Evolutionary conservation across 768 basidiomycete species (phyloP).

Genomic region (Agaricus blazei): DNA sequence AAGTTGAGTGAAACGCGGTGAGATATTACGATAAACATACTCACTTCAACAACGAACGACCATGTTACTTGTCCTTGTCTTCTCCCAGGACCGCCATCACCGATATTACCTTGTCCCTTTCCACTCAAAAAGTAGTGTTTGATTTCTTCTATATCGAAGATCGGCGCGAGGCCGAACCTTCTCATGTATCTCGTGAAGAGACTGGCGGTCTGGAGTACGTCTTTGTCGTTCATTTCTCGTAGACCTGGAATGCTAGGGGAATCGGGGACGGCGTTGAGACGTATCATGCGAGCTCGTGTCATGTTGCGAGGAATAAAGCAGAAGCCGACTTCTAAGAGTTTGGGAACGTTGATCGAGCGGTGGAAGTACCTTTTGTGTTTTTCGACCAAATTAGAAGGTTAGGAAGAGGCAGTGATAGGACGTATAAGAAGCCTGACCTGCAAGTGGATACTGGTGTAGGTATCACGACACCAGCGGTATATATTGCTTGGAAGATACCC

Average conservation of each 20-base stretch:
- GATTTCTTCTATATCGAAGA: conserved; percentile 73
- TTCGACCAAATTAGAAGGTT: conserved; percentile 8
- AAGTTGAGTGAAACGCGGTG: neutral
- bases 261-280: conserved; percentile 61
- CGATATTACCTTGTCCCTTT: conserved; percentile 50
- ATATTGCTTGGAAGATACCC: conserved; percentile 95
- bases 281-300: conserved; percentile 90
- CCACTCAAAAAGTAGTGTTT: conserved; percentile 89
- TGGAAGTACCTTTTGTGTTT: conserved; percentile 69
- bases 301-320: conserved; percentile 80
- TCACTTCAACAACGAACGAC: conserved; percentile 93
- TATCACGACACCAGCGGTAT: conserved; percentile 89
- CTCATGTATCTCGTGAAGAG: conserved; percentile 77
- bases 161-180: conserved; percentile 78
- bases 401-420: neutral
- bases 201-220: conserved; percentile 64
- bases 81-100: conserved; percentile 45
- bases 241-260: conserved; percentile 54
- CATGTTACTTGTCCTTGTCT: conserved; percentile 86
- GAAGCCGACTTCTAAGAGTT: conserved; percentile 88
- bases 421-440: conserved; percentile 40
- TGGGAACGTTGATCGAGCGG: conserved; percentile 85
- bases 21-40: conserved; percentile 7
- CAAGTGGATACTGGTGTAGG: conserved; percentile 92
- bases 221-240: conserved; percentile 83